Conservation (phyloP, 345 rosid species). For the Corchorus olitorius region DNA sequence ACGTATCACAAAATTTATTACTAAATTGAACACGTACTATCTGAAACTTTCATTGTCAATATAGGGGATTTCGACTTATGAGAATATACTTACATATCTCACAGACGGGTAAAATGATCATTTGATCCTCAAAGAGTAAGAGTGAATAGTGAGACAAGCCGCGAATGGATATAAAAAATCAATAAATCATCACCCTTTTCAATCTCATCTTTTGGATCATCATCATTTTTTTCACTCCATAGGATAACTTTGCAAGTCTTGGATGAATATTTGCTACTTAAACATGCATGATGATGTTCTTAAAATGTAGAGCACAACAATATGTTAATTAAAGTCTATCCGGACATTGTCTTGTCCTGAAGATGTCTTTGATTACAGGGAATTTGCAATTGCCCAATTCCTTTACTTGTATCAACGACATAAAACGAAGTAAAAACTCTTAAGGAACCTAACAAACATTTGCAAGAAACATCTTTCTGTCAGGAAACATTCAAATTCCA, state of each 20-base stretch:
- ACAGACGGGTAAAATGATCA: no score
- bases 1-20: no score
- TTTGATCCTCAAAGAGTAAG: no score
- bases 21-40: no score
- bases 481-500: neutral
- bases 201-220: neutral
- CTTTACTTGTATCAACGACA: neutral
- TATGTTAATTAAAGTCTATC: neutral
- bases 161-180: no score
- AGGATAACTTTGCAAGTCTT: neutral
- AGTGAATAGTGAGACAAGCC: no score
- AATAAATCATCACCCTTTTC: no score
- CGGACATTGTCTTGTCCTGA: neutral
- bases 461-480: neutral
- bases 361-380: neutral
- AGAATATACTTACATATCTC: no score
- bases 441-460: neutral
- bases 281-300: conserved; percentile 8
- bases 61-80: no score
- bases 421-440: neutral
- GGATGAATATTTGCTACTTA: neutral
- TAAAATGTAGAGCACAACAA: neutral
- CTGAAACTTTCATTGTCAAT: no score
- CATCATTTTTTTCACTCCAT: neutral
- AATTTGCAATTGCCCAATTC: neutral